Evolutionary conservation across 2,329 filamentous ascomycete genomes (phyloP).

Genomic region (Anthostomella pinea): DNA sequence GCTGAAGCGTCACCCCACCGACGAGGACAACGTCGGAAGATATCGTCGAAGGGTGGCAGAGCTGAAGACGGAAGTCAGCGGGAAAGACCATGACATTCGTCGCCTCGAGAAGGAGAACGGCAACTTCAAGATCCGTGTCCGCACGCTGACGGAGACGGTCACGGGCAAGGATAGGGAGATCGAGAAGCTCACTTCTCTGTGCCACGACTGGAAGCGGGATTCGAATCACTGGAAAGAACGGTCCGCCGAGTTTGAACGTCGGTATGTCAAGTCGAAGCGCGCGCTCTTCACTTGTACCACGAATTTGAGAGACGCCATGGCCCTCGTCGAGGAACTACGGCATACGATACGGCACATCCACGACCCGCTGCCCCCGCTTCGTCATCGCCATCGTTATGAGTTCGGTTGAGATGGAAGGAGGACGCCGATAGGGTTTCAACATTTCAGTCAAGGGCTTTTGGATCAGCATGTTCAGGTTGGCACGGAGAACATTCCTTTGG

Average conservation of each 20-base stretch:
- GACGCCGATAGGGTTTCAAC: no score
- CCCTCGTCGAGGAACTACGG: constrained; percentile 15
- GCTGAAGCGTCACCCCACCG: constrained; percentile 11
- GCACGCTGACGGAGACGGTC: constrained; percentile 18
- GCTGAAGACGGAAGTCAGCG: constrained; percentile 19
- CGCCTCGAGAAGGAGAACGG: constrained; percentile 16
- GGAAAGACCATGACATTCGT: constrained; percentile 11
- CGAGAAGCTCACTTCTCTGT: no score
- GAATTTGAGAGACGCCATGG: constrained; percentile 11
- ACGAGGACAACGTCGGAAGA: constrained; percentile 12
- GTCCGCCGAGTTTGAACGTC: no score
- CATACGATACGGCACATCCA: constrained; percentile 11
- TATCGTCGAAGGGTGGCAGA: constrained; percentile 18
- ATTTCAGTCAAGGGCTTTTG: background rate
- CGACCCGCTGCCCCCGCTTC: constrained; percentile 5
- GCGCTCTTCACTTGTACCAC: constrained; percentile 8
- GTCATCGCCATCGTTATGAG: constrained; percentile 11
- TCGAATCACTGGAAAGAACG: no score
- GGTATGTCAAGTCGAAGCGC: constrained; percentile 9
- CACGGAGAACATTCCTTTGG: constrained; percentile 2
- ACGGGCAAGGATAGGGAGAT: constrained; percentile 3
- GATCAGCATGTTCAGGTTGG: constrained; percentile 3
- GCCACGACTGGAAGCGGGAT: constrained; percentile 10
- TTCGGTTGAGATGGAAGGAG: constrained; percentile 12
- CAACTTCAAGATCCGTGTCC: constrained; percentile 12